Evolutionary conservation across 2,329 filamentous ascomycete species (phyloP), one percentile per base, ranked within the genome.

Genomic region (Cryphonectria parasitica): DNA sequence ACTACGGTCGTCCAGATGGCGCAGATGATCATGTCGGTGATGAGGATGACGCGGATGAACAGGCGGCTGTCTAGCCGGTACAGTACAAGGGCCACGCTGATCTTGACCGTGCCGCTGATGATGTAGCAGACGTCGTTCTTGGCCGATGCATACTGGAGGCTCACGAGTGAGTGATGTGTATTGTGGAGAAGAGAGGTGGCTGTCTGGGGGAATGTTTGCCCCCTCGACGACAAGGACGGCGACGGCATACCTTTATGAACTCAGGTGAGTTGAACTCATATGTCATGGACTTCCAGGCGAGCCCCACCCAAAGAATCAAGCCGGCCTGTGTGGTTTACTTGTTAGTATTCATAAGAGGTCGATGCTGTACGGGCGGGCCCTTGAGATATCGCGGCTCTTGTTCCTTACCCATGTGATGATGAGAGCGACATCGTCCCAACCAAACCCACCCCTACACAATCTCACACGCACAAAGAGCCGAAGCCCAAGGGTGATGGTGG

Each of bases 401-500:
- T 22, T 49, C 19, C 69, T 67, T 36, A 72, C 71, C 52, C 65
- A 72, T 54, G 71, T 69, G 39, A 72, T 22, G 36, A 72, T 36
- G 22, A 72, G 64, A 6, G 64, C 64, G 7, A 67, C 63, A 64
- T 72, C 71, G 43, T 72, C 71, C 69, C 71, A 72, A 4, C 71
- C 71, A 19, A 72, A 71, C 1, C 69, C 71, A 3, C 69, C 66
- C 31, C 64, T 71, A 19, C 69, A 64, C 10, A 72, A 52, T 49
- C 19, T 67, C 3, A 66, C 71, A 8, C 71, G 63, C 22, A 72
- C 71, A 13, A 61, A 66, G 2, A 72, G 2, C 10, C 71, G 71
- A 39, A 72, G 69, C 31, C 54, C 71, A 43, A 72, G 64, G n/a
- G 69, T 71, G 63, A 71, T 45, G 34, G 71, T 72, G n/a, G 64